Evolutionary conservation across 768 basidiomycete genomes (phyloP), one percentile per base, ranked within the genome.

Genomic region (Harrya chromipes): DNA sequence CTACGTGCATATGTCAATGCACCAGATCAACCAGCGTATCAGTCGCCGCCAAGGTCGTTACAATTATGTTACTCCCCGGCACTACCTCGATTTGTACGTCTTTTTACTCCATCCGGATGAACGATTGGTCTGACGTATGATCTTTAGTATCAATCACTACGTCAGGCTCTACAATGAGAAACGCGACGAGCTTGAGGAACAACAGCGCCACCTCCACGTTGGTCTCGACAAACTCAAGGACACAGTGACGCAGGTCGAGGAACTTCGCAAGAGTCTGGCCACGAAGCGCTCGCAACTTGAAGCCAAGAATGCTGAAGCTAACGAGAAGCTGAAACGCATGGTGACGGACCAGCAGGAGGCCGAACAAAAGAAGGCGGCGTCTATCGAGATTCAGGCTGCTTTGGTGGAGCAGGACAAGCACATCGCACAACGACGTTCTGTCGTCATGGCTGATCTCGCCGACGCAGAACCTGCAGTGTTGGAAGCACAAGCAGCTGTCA

Each of bases 341-440:
- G 94, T 99, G 13, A 79, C 90, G 7, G 95, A 98, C 69, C 95
- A 99, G 69, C 95, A 97, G 64, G 95, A 98, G 64, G 97, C 97
- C 3, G 97, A 99, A 63, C 91, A 94, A 66, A 97, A 98, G 81
- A 97, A 97, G 65, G 79, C 89, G 2, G 94, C 92, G 0, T 99
- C 97, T 8, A 92, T 97, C 57, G 83, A 94, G 68, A 94, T 98
- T 40, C 94, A 97, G 64, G 90, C 91, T 2, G 93, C 91, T 20
- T 77, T 98, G 42, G 90, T 88, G 14, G 84, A 92, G 66, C 94
- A 97, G 67, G 92, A 98, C 68, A 80, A 81, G 50, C 66, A 89
- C 61, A 99, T 98, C 50, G 84, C 87, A 50, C 84, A 97, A 63
- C 87, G 97, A 36, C 82, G 85, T 35, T 80, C 84, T 14, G 83